Percentiles rank a stretch among this genome's conserved stretches.
phyloP scores from a whole-genome alignment of 2,329 filamentous ascomycete species.

The Stagonosporopsis rhizophila region DNA sequence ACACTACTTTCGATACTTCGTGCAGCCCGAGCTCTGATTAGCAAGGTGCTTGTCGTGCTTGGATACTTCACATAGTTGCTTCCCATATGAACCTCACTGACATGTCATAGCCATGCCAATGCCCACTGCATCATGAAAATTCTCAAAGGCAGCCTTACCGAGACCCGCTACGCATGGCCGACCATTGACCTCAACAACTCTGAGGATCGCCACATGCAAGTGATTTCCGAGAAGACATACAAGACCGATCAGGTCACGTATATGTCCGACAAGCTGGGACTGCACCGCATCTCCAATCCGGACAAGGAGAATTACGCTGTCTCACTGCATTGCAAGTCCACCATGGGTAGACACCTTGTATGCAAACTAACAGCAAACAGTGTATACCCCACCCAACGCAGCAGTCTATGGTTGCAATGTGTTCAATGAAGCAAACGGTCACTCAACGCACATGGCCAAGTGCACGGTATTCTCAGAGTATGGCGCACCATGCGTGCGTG shows the following conservation, averaged over 20 bases:
- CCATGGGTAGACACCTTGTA: neutral
- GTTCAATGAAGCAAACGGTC: conserved; percentile 77
- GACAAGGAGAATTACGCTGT: conserved; percentile 76
- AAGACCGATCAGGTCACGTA: conserved; percentile 79
- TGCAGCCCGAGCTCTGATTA: conserved; percentile 8
- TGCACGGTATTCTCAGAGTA: conserved; percentile 47
- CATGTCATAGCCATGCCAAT: conserved; percentile 59
- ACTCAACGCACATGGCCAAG: conserved; percentile 34
- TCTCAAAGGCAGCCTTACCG: conserved; percentile 77
- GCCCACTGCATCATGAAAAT: conserved; percentile 94
- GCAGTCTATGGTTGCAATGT: conserved; percentile 81
- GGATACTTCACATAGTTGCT: neutral
- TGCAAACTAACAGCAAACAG: conserved; percentile 37
- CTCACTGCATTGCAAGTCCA: conserved; percentile 73
- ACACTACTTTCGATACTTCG: conserved; percentile 15
- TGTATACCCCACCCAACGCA: conserved; percentile 90
- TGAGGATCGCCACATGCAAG: conserved; percentile 61
- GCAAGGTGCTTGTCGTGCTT: neutral
- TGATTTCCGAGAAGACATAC: conserved; percentile 73
- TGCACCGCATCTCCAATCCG: conserved; percentile 82
- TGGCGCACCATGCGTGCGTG: conserved; percentile 22
- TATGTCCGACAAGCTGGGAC: conserved; percentile 86
- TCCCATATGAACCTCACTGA: conserved; percentile 5
- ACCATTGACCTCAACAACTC: conserved; percentile 55
- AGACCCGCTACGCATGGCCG: conserved; percentile 83